Base-by-base conservation (phyloP, 345 rosid species). In the Capsella bursapastoris region DNA sequence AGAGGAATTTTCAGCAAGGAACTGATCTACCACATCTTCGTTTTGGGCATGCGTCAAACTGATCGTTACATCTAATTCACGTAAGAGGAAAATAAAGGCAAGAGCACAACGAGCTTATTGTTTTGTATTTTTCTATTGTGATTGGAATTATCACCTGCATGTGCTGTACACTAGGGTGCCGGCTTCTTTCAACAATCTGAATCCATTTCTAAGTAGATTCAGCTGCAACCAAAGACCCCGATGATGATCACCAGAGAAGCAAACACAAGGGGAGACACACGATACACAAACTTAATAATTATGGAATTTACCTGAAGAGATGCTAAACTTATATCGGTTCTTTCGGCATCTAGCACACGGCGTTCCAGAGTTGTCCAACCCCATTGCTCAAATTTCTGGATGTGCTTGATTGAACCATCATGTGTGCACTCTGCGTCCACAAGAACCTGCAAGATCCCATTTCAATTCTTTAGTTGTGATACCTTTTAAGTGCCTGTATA, bases 371-470 rank as follows among this genome's bases (percentile, higher is more conserved):
- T 88, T 80, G 78, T 85, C 97, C 99, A 95, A 51, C 97, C 97
- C 97, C 97, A 95, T 7, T 87, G 84, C 78, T 92, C 99, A 85
- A 87, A 95, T 75, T 95, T 95, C 70, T 92, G 97, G 65, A 95
- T 80, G 75, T 92, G 97, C 73, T 78, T 86, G 56, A 92, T 80
- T 28, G 99, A 95, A 10, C 99, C 99, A 80, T 95, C 99, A 79
- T 92, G 99, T 70, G 97, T 95, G 79, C 97, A 95, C 72, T 92
- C 99, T 49, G 99, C 99, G 83, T 95, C 99, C 61, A 95, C 99
- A 35, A 95, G 97, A 40, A 95, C 96, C 97, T 92, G 84, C 70
- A 80, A 32, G 11, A 51, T 27, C 64, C 40, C 57, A 45, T 48
- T 61, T 66, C 7, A 59, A 3, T n/a, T 32, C 16, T 22, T 52